Evolutionary conservation across 257 asterid genomes (phyloP).

Genomic region (Ligustrum vulgare): DNA sequence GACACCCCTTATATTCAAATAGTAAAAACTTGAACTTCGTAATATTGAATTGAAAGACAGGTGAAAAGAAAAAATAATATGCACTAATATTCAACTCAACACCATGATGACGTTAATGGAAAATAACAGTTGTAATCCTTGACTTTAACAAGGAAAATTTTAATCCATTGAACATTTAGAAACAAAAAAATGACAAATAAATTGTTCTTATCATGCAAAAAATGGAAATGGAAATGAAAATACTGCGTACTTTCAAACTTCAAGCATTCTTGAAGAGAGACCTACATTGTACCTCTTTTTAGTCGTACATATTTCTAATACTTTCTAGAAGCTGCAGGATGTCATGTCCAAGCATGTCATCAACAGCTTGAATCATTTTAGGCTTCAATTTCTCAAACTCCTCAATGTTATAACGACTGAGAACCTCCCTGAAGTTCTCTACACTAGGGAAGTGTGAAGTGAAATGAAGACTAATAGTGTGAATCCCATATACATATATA

Average conservation of each 20-base stretch:
- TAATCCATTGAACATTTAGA: neutral
- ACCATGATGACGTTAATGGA: no score
- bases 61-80: no score
- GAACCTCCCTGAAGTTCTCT: constrained; percentile 63
- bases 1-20: no score
- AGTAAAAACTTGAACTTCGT: no score
- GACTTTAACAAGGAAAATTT: no score
- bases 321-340: constrained; percentile 75
- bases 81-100: no score
- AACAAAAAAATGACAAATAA: neutral
- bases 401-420: constrained; percentile 60
- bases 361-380: constrained; percentile 70
- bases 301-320: constrained; percentile 75
- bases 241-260: constrained; percentile 17
- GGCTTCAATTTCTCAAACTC: constrained; percentile 91
- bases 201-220: constrained; percentile 6
- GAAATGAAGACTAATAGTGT: no score
- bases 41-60: no score
- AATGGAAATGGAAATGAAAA: no score
- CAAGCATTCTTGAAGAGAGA: constrained; percentile 55
- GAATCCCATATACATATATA: no score
- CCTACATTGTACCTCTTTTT: neutral
- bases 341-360: constrained; percentile 81
- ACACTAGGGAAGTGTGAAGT: constrained; percentile 76
- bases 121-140: no score